These are phyloP conservation scores for Termitomyces heimii DNA, from an alignment of 768 basidiomycete species.

Conservation along the genomic window DNA sequence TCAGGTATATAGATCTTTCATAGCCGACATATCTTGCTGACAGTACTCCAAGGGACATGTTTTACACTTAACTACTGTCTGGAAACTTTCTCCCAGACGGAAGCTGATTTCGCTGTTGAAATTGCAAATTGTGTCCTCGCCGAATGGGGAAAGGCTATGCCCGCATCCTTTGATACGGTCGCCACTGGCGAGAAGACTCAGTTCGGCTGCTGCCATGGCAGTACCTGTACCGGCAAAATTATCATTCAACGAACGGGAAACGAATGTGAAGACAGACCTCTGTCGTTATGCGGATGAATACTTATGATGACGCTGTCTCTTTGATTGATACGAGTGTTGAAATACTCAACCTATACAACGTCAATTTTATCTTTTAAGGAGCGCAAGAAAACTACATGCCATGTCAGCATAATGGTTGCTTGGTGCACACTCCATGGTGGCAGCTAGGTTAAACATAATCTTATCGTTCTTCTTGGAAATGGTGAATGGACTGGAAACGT, in stretches of 20 bases:
- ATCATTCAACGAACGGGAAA: background rate
- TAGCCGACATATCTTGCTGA: background rate
- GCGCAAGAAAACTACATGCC: slow-evolving; percentile 27
- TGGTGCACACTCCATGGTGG: slow-evolving; percentile 57
- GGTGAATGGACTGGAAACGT: slow-evolving; percentile 87
- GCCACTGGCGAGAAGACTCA: slow-evolving; percentile 70
- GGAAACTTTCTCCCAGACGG: slow-evolving; percentile 82
- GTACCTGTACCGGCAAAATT: too few relatives aligned
- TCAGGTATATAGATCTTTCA: slow-evolving; percentile 32
- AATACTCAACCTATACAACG: slow-evolving; percentile 61
- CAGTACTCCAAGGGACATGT: slow-evolving; percentile 31
- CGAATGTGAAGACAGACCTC: slow-evolving; percentile 36
- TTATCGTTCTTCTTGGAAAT: slow-evolving; percentile 77
- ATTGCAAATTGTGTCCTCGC: slow-evolving; percentile 69
- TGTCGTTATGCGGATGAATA: slow-evolving; percentile 80
- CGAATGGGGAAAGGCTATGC: slow-evolving; percentile 63
- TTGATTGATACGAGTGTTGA: slow-evolving; percentile 64
- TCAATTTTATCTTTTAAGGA: background rate
- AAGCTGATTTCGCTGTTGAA: slow-evolving; percentile 73
- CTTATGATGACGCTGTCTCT: slow-evolving; percentile 68
- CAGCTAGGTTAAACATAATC: slow-evolving; percentile 75
- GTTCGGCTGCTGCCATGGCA: slow-evolving; percentile 82
- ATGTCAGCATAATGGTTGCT: slow-evolving; percentile 75
- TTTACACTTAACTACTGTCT: slow-evolving; percentile 85
- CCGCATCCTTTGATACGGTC: slow-evolving; percentile 81